phyloP scores from a whole-genome alignment of 2,329 filamentous ascomycete species.

The Diplodia scrobiculata region DNA sequence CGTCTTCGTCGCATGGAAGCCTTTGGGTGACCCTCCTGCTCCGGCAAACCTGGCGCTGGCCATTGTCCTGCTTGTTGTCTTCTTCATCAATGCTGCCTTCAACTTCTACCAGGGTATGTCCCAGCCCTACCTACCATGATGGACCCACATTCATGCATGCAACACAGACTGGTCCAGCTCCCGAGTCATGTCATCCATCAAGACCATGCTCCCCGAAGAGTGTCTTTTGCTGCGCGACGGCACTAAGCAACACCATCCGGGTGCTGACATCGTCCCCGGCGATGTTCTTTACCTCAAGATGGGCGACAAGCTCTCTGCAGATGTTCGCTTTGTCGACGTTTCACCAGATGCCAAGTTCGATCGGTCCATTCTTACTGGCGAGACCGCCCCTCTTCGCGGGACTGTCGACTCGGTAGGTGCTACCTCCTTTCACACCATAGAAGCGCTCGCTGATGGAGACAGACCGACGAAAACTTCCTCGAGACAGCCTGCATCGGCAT shows the following conservation, averaged over 20 bases:
- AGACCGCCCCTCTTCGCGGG: conserved; percentile 66
- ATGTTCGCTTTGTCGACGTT: conserved; percentile 69
- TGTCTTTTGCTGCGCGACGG: conserved; percentile 67
- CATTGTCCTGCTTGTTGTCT: conserved; percentile 71
- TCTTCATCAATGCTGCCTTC: conserved; percentile 57
- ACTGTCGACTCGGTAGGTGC: conserved; percentile 57
- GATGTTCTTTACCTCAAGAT: conserved; percentile 69
- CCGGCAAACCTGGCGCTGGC: conserved; percentile 71
- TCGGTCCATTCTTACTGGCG: conserved; percentile 70
- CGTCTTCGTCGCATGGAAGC: conserved; percentile 76
- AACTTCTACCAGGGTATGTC: conserved; percentile 57
- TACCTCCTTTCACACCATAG: not conserved
- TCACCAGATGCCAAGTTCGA: conserved; percentile 73
- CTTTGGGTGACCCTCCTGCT: conserved; percentile 71
- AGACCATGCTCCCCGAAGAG: conserved; percentile 74
- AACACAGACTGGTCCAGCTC: conserved; percentile 69
- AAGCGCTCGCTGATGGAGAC: not conserved
- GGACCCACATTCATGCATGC: conserved; percentile 55
- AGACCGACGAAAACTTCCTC: conserved; percentile 68
- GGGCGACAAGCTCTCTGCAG: conserved; percentile 73
- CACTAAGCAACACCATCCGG: conserved; percentile 52
- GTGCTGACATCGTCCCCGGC: conserved; percentile 68
- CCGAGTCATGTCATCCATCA: conserved; percentile 77
- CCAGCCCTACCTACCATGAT: conserved; percentile 35
- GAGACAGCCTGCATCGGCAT: conserved; percentile 76